phyloP scores from a whole-genome alignment of 2,329 filamentous ascomycete species.

The Penicillium crustosum region DNA sequence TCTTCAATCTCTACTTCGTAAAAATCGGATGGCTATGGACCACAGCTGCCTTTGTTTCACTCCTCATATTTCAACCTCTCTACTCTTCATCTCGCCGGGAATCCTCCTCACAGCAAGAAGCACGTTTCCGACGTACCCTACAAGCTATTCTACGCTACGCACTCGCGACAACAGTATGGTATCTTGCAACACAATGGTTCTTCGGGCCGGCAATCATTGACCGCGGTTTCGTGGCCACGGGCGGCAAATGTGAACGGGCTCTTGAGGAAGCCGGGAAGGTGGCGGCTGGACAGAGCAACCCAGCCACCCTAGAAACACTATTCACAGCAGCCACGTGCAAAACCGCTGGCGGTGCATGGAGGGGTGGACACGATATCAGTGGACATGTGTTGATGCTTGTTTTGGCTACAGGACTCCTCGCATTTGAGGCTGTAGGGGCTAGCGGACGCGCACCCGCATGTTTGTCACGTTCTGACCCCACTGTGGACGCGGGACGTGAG shows the following conservation, averaged over 20 bases:
- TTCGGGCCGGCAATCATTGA: conserved; percentile 91
- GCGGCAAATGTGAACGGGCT: conserved; percentile 73
- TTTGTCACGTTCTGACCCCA: conserved; percentile 5
- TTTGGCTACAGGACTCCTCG: conserved; percentile 75
- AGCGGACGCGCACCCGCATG: conserved; percentile 56
- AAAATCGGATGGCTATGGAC: conserved; percentile 96
- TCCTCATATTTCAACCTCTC: conserved; percentile 67
- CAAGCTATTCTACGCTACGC: conserved; percentile 68
- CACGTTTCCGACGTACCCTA: conserved; percentile 47
- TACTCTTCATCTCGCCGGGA: conserved; percentile 46
- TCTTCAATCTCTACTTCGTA: conserved; percentile 91
- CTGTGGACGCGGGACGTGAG: conserved; percentile 43
- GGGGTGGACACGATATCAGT: conserved; percentile 92
- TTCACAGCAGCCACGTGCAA: conserved; percentile 80
- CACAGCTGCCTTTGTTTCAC: conserved; percentile 68
- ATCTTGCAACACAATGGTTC: conserved; percentile 91
- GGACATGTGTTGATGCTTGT: conserved; percentile 94
- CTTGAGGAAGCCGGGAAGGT: conserved; percentile 45
- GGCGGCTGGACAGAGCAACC: conserved; percentile 7
- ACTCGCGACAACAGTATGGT: conserved; percentile 75
- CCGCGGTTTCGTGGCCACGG: conserved; percentile 81
- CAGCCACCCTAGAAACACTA: conserved; percentile 49
- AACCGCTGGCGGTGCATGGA: conserved; percentile 77
- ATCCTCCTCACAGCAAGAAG: conserved; percentile 20
- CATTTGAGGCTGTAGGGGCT: conserved; percentile 69